Evolutionary conservation across 805 yeast species (phyloP).

Genomic region (Yueomyces sinensis): DNA sequence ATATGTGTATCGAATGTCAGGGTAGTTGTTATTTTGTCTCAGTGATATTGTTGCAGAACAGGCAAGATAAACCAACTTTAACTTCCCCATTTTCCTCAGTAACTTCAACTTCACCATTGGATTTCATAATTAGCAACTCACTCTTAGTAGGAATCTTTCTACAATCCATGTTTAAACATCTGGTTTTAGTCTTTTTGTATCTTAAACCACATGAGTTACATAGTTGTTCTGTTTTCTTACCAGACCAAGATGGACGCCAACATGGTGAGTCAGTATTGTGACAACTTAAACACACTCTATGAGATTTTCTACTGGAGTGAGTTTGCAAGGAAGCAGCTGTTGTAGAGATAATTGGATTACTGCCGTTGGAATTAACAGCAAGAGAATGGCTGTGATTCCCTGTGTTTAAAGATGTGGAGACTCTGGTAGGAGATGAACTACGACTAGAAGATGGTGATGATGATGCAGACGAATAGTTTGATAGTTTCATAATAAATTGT

Average conservation of each 20-base stretch:
- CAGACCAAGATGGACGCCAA: conserved; percentile 97
- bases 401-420: conserved; percentile 1
- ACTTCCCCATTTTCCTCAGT: conserved; percentile 14
- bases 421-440: not conserved
- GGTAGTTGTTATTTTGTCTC: conserved; percentile 6
- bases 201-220: conserved; percentile 95
- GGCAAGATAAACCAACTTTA: conserved; percentile 34
- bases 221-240: conserved; percentile 72
- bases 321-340: not conserved
- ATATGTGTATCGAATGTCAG: not conserved
- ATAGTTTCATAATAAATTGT: conserved; percentile 8
- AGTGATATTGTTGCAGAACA: conserved; percentile 26
- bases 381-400: conserved; percentile 1
- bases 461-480: conserved; percentile 2
- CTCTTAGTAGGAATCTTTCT: conserved; percentile 91
- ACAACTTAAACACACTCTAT: conserved; percentile 78
- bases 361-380: conserved; percentile 1
- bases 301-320: conserved; percentile 1
- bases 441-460: not conserved
- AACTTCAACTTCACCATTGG: conserved; percentile 38
- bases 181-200: conserved; percentile 85
- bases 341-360: conserved; percentile 1
- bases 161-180: conserved; percentile 68
- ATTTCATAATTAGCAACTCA: conserved; percentile 82
- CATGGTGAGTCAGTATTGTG: conserved; percentile 88